Evolutionary conservation across 805 yeast genomes (phyloP).

Genomic region (Brettanomyces naardenensis): DNA sequence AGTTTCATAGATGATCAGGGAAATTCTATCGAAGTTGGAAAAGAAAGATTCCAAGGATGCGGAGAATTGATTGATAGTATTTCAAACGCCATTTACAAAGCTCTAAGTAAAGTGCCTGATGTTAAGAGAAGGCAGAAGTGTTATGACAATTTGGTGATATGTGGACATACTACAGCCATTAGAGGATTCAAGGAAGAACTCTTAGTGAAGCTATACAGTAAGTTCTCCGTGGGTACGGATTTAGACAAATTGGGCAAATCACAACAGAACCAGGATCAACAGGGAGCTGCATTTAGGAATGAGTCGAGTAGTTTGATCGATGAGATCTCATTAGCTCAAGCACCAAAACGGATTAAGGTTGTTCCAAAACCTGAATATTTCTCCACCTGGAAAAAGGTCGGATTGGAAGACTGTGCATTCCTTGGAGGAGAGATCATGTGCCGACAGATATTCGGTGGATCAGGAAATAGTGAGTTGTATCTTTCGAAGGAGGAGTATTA

Average conservation of each 20-base stretch:
- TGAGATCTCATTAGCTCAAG: slow-evolving; percentile 42
- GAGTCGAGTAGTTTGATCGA: slow-evolving; percentile 16
- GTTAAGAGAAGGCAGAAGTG: slow-evolving; percentile 68
- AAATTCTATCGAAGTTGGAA: slow-evolving; percentile 62
- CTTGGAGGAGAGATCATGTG: slow-evolving; percentile 85
- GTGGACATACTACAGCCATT: slow-evolving; percentile 72
- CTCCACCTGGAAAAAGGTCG: slow-evolving; percentile 84
- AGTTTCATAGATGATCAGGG: slow-evolving; percentile 56
- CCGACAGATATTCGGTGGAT: slow-evolving; percentile 68
- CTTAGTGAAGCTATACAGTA: slow-evolving; percentile 38
- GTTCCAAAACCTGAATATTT: slow-evolving; percentile 84
- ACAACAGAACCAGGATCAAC: slow-evolving; percentile 14
- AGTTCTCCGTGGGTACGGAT: slow-evolving; percentile 18
- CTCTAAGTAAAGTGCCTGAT: slow-evolving; percentile 49
- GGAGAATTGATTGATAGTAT: slow-evolving; percentile 49
- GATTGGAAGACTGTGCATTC: slow-evolving; percentile 70
- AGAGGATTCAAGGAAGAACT: slow-evolving; percentile 72
- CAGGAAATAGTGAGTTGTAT: slow-evolving; percentile 58
- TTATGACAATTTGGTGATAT: slow-evolving; percentile 73
- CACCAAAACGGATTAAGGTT: slow-evolving; percentile 65
- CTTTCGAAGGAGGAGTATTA: slow-evolving; percentile 64
- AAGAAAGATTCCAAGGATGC: slow-evolving; percentile 81
- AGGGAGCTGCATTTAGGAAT: slow-evolving; percentile 20
- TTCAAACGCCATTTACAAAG: slow-evolving; percentile 43
- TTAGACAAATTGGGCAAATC: slow-evolving; percentile 6